Base-by-base conservation (phyloP, 1,139 yeast species). In the Geotrichum citri-aurantii region DNA sequence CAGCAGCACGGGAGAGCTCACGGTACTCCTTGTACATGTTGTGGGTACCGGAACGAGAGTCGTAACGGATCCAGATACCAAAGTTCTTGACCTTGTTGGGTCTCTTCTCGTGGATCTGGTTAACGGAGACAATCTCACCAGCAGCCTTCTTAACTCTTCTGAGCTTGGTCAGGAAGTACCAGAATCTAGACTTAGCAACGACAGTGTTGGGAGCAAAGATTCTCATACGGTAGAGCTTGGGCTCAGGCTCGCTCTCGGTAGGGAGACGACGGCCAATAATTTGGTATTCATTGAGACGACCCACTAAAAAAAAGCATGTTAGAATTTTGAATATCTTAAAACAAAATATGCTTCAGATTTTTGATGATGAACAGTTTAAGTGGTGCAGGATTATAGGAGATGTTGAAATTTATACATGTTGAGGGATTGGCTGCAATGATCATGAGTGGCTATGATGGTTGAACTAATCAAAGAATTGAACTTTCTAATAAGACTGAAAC, bases 21-120 rank as follows among this genome's bases (percentile, higher is more conserved):
- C 99, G 92, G 95, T 91, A 90, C 85, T 93, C 99, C 86, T 90
- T 93, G 97, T 93, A 93, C 98, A 93, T 93, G 95, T 93, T 93
- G 95, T 95, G 99, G 77, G 96, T 91, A 84, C 99, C 99, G 72
- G 99, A 95, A 87, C 99, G 95, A 71, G 99, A 93, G 79, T 95
- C 99, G 90, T 95, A 93, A 86, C 99, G 92, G 79, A 93, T 87
- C 99, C 99, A 93, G 83, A 95, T 80, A 84, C 98, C 99, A 78
- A 91, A 93, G 90, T 92, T 93, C 93, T 93, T 93, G 77, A 93
- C 98, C 85, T 90, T 92, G 82, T 96, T 89, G 81, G 99, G 99
- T 84, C 84, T 90, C 78, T 92, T 83, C 84, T 93, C 99, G 77
- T 86, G 77, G 79, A 95, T 88, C 76, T 80, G 80, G 85, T 90